A percentile compares a stretch with the other conserved stretches of the same genome.
Evolutionary conservation across 1,284 basidiomycete genomes (phyloP).

Genomic region (Leccinum idahoense): DNA sequence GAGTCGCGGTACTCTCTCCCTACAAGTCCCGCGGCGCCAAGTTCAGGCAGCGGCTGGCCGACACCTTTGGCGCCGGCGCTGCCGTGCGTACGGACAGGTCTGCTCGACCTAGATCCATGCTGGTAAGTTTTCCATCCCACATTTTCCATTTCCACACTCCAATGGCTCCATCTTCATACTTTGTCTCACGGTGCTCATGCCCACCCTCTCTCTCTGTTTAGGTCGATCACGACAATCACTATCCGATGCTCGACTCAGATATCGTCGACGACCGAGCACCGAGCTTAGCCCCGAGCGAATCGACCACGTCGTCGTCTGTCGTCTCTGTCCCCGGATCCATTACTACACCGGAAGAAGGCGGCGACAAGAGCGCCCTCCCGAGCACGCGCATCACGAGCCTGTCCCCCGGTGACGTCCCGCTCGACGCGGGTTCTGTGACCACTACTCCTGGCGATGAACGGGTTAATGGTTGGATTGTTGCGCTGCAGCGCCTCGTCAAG

Average conservation of each 20-base stretch:
- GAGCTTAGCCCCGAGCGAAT: slow-evolving; percentile 5
- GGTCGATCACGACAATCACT: slow-evolving; percentile 11
- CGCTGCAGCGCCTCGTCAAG: slow-evolving; percentile 28
- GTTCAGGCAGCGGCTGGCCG: slow-evolving; percentile 20
- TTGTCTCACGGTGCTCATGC: neutral
- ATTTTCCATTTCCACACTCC: neutral
- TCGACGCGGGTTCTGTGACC: neutral
- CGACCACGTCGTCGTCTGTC: slow-evolving; percentile 9
- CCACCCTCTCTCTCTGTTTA: neutral
- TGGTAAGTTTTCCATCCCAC: neutral
- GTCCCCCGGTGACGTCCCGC: slow-evolving; percentile 9
- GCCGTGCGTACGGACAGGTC: slow-evolving; percentile 21
- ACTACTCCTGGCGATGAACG: slow-evolving; percentile 5
- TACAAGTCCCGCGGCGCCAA: slow-evolving; percentile 18
- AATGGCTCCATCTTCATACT: neutral
- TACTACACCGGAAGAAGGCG: neutral
- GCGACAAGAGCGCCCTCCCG: slow-evolving; percentile 2
- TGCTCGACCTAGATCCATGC: slow-evolving; percentile 19
- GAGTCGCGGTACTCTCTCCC: slow-evolving; percentile 1
- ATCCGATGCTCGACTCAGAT: slow-evolving; percentile 2
- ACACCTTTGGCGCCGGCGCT: slow-evolving; percentile 17
- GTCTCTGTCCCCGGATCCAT: slow-evolving; percentile 1
- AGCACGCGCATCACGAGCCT: slow-evolving; percentile 20
- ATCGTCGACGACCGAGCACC: slow-evolving; percentile 6
- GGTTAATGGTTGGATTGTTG: slow-evolving; percentile 14